A percentile compares a stretch with the other conserved stretches of the same genome.
phyloP scores from a whole-genome alignment of 2,329 filamentous ascomycete species.

The Colletotrichum cereale region DNA sequence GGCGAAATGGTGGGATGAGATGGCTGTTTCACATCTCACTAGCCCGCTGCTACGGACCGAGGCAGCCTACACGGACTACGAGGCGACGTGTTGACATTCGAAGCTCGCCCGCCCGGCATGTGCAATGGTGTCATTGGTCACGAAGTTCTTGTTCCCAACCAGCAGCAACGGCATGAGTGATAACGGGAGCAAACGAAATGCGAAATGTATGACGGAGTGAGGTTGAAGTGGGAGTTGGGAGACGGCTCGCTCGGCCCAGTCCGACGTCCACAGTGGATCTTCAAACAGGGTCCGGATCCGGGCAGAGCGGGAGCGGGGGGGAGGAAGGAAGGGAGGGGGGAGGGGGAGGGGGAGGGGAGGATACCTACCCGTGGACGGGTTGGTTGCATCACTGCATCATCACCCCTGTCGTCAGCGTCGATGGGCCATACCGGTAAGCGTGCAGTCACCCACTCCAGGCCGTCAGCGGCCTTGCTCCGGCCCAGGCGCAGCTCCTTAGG shows the following conservation, averaged over 20 bases:
- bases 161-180: neutral
- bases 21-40: conserved; percentile 34
- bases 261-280: conserved; percentile 31
- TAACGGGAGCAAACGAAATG: neutral
- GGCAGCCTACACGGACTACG: neutral
- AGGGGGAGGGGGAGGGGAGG: no score
- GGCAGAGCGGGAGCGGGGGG: conserved; percentile 25
- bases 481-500: neutral
- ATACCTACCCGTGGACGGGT: conserved; percentile 3
- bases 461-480: neutral
- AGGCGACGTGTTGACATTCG: neutral
- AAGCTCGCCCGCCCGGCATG: neutral
- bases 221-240: conserved; percentile 1
- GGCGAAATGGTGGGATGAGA: conserved; percentile 22
- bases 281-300: conserved; percentile 12
- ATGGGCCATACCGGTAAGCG: neutral
- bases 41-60: conserved; percentile 8
- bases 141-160: neutral
- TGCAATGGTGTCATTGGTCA: neutral
- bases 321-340: neutral
- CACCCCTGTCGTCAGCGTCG: conserved; percentile 19
- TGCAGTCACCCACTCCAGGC: neutral
- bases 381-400: conserved; percentile 27
- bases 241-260: conserved; percentile 20
- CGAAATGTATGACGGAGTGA: neutral